These are phyloP conservation scores for Ceratocystis huliohia DNA, from an alignment of 2,329 filamentous ascomycete genomes.

Conservation along the genomic window DNA sequence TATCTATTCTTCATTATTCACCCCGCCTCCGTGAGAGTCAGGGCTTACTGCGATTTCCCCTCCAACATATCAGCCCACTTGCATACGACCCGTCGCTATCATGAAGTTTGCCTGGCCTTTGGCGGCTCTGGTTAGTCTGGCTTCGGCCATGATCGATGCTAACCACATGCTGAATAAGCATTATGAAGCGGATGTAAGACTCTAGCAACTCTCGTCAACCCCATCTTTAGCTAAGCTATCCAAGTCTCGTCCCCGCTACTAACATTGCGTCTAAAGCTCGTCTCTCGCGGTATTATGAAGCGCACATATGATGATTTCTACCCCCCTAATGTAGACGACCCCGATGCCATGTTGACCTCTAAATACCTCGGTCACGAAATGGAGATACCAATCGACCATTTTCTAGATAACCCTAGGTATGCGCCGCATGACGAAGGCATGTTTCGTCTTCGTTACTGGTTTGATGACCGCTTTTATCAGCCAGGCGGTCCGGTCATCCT, in stretches of 20 bases:
- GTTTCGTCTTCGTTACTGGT: slow-evolving; percentile 70
- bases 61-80: background rate
- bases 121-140: background rate
- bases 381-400: slow-evolving; percentile 58
- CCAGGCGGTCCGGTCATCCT: slow-evolving; percentile 71
- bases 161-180: background rate
- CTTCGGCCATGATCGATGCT: slow-evolving; percentile 3
- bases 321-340: background rate
- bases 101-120: slow-evolving; percentile 9
- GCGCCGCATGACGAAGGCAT: slow-evolving; percentile 58
- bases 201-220: too few relatives aligned
- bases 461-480: slow-evolving; percentile 63
- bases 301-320: background rate
- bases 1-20: background rate
- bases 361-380: slow-evolving; percentile 32
- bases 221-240: background rate
- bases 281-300: background rate
- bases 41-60: background rate
- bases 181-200: background rate
- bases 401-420: slow-evolving; percentile 66
- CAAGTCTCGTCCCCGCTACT: background rate
- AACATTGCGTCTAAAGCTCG: background rate
- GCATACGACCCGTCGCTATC: background rate
- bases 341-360: background rate
- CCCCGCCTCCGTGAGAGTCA: background rate